Conservation (phyloP, 805 yeast species). For the Pichia californica region DNA sequence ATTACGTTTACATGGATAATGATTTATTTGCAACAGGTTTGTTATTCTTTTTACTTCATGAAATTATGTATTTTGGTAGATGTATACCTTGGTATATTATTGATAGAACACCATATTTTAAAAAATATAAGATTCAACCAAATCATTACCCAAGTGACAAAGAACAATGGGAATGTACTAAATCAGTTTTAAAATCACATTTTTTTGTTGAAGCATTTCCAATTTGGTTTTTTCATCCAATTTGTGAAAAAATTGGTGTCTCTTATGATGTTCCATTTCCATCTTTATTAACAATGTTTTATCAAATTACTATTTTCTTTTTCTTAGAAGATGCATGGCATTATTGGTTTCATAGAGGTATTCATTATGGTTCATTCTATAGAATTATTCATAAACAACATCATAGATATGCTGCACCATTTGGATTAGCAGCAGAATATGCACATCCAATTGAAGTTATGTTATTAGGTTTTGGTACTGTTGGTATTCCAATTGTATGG, state of each 20-base stretch:
- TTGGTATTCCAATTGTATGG: conserved; percentile 87
- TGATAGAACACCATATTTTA: conserved; percentile 80
- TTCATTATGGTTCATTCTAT: conserved; percentile 86
- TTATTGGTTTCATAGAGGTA: conserved; percentile 87
- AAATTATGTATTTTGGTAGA: conserved; percentile 84
- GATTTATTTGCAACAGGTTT: conserved; percentile 91
- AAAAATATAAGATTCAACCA: conserved; percentile 84
- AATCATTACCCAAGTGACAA: conserved; percentile 68
- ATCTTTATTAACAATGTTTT: conserved; percentile 43
- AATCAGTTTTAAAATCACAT: conserved; percentile 78
- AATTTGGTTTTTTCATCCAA: conserved; percentile 94
- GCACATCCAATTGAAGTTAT: conserved; percentile 95
- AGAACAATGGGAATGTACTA: conserved; percentile 92
- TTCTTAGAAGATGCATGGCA: conserved; percentile 94
- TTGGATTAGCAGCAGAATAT: conserved; percentile 94
- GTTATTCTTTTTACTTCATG: conserved; percentile 77
- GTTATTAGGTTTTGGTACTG: conserved; percentile 90
- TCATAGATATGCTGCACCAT: conserved; percentile 96
- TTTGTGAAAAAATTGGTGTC: conserved; percentile 78
- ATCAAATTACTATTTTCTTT: conserved; percentile 73
- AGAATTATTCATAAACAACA: conserved; percentile 95
- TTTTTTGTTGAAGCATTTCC: conserved; percentile 92
- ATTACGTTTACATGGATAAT: conserved; percentile 78
- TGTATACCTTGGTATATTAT: conserved; percentile 88
- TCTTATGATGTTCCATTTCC: conserved; percentile 84